Percentiles rank a stretch among this genome's conserved stretches.
Conservation (phyloP, 2,329 filamentous ascomycete genomes). For the Pseudofabraea citricarpa region DNA sequence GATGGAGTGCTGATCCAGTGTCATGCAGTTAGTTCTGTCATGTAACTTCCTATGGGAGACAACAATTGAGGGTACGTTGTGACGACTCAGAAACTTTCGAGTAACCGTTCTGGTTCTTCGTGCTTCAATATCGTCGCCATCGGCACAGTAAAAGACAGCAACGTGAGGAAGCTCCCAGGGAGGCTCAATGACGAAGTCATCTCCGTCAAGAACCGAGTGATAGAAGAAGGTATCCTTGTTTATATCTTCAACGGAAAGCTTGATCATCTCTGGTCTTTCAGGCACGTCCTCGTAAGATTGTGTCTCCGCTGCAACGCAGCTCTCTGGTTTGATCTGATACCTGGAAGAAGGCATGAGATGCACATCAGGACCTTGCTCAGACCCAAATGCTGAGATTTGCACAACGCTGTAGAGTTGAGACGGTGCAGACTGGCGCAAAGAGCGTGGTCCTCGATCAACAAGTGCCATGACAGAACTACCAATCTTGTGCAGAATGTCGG, state of each 20-base stretch:
- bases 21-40: constrained; percentile 29
- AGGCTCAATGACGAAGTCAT: constrained; percentile 33
- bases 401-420: constrained; percentile 47
- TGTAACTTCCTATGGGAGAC: constrained; percentile 41
- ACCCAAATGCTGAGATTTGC: constrained; percentile 44
- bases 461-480: constrained; percentile 43
- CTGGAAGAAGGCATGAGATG: constrained; percentile 47
- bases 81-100: constrained; percentile 42
- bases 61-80: constrained; percentile 42
- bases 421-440: constrained; percentile 25
- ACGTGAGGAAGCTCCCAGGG: constrained; percentile 44
- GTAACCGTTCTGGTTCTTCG: constrained; percentile 36
- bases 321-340: constrained; percentile 46
- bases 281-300: constrained; percentile 25
- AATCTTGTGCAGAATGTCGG: constrained; percentile 40
- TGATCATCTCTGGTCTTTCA: constrained; percentile 34
- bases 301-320: constrained; percentile 37
- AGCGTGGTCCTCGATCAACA: constrained; percentile 25
- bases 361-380: constrained; percentile 39
- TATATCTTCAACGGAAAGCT: constrained; percentile 30
- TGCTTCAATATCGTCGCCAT: constrained; percentile 34
- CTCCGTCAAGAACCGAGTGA: constrained; percentile 29
- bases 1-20: constrained; percentile 35
- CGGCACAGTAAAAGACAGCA: constrained; percentile 43
- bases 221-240: constrained; percentile 33